Percentiles rank a stretch among this genome's conserved stretches.
phyloP scores from a whole-genome alignment of 768 basidiomycete species.

The Termitomyces sp. region DNA sequence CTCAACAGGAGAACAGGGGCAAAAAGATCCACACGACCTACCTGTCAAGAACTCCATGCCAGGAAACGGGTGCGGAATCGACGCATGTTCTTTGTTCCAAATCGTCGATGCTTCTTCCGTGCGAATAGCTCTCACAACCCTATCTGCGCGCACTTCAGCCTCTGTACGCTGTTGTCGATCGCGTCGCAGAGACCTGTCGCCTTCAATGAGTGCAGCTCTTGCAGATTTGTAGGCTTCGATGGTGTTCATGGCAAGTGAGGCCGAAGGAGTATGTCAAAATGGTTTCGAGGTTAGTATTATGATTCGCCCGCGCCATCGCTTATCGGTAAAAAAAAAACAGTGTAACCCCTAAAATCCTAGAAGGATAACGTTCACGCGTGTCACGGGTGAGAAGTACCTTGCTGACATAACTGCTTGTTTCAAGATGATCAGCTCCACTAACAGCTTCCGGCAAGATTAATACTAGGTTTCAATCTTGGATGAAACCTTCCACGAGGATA shows the following conservation, averaged over 20 bases:
- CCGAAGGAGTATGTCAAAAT: background rate
- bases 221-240: slow-evolving; percentile 25
- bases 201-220: slow-evolving; percentile 29
- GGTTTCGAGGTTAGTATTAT: background rate
- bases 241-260: slow-evolving; percentile 7
- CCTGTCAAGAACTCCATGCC: slow-evolving; percentile 79
- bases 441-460: too few relatives aligned
- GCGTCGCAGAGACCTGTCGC: slow-evolving; percentile 47
- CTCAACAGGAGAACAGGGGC: background rate
- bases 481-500: too few relatives aligned
- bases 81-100: slow-evolving; percentile 52
- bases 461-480: too few relatives aligned
- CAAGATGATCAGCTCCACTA: too few relatives aligned
- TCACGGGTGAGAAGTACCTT: too few relatives aligned
- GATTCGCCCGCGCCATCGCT: background rate
- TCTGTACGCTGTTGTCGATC: slow-evolving; percentile 31
- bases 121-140: slow-evolving; percentile 49
- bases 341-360: too few relatives aligned
- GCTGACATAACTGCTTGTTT: too few relatives aligned
- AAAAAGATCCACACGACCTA: slow-evolving; percentile 14
- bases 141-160: slow-evolving; percentile 50
- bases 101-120: slow-evolving; percentile 45
- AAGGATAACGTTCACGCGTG: too few relatives aligned
- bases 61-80: slow-evolving; percentile 59
- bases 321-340: too few relatives aligned